Evolutionary conservation across 768 basidiomycete genomes (phyloP).

Genomic region (Tulasnella calospora): DNA sequence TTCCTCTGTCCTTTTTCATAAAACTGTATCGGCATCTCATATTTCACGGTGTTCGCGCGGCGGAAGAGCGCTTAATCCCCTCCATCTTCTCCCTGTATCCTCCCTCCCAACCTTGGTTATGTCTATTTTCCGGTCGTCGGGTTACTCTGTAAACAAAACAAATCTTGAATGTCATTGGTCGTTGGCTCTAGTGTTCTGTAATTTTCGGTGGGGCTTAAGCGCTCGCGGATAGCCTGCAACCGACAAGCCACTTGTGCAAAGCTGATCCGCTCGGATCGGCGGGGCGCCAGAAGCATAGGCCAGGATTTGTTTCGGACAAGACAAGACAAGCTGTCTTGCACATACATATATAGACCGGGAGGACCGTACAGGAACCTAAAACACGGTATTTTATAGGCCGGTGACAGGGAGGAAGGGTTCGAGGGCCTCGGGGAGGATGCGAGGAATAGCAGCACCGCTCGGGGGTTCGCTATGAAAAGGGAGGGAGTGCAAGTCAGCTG

Average conservation of each 20-base stretch:
- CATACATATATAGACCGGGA: not conserved
- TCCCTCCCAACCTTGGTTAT: not conserved
- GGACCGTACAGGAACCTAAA: not conserved
- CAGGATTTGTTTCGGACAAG: no score
- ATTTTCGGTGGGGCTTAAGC: not conserved
- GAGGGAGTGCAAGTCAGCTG: not conserved
- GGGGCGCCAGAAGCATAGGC: no score
- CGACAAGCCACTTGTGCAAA: not conserved
- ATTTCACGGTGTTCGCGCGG: not conserved
- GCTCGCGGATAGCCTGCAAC: not conserved
- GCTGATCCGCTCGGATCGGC: not conserved
- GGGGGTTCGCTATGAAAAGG: slow-evolving; percentile 42
- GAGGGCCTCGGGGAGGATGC: slow-evolving; percentile 53
- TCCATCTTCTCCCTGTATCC: not conserved
- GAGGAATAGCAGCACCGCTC: slow-evolving; percentile 48
- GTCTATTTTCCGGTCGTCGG: not conserved
- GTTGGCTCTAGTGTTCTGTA: not conserved
- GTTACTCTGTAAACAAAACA: not conserved
- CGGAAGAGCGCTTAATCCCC: not conserved
- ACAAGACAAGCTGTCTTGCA: not conserved
- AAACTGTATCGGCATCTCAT: not conserved
- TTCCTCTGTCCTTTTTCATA: not conserved
- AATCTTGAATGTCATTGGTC: not conserved
- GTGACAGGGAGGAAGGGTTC: slow-evolving; percentile 43
- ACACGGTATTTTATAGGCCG: not conserved